Conservation (phyloP, 2,329 filamentous ascomycete genomes). For the Alternaria atra region DNA sequence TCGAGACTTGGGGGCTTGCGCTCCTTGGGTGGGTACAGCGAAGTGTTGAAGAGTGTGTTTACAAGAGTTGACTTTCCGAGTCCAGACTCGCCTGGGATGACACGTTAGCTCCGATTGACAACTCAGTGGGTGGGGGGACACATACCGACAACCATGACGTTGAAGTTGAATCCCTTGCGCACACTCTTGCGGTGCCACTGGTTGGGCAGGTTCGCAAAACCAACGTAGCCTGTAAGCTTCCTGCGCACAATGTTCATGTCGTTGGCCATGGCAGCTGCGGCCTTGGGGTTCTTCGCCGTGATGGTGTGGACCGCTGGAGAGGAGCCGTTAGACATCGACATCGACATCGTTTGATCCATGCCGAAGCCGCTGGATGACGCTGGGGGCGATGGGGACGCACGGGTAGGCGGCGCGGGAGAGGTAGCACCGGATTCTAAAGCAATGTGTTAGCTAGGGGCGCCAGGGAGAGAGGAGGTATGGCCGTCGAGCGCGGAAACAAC, state of each 20-base stretch:
- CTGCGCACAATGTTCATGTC: conserved; percentile 93
- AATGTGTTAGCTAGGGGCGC: conserved; percentile 38
- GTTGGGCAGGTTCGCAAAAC: conserved; percentile 98
- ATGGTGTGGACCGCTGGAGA: conserved; percentile 65
- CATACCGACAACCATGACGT: conserved; percentile 99
- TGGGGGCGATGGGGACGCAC: conserved; percentile 59
- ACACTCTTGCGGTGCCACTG: conserved; percentile 99
- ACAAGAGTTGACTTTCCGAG: conserved; percentile 98
- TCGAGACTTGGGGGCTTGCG: conserved; percentile 96
- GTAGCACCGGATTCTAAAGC: conserved; percentile 54
- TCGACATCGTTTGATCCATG: conserved; percentile 67
- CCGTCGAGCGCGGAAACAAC: conserved; percentile 20
- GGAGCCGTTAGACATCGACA: conserved; percentile 61
- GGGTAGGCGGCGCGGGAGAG: conserved; percentile 54
- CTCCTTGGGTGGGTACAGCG: conserved; percentile 97
- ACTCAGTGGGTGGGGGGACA: conserved; percentile 40
- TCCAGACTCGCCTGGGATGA: conserved; percentile 86
- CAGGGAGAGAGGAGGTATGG: conserved; percentile 14
- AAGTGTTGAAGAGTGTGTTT: conserved; percentile 99
- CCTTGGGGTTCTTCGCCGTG: conserved; percentile 71
- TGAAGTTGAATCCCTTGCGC: conserved; percentile 99
- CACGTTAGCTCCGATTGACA: conserved; percentile 24
- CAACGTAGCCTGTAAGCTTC: conserved; percentile 98
- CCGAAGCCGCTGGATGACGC: conserved; percentile 61
- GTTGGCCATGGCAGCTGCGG: conserved; percentile 58